A percentile compares a stretch with the other conserved stretches of the same genome.
phyloP scores from a whole-genome alignment of 2,329 filamentous ascomycete genomes.

The Dothideomycetidae sp. region DNA sequence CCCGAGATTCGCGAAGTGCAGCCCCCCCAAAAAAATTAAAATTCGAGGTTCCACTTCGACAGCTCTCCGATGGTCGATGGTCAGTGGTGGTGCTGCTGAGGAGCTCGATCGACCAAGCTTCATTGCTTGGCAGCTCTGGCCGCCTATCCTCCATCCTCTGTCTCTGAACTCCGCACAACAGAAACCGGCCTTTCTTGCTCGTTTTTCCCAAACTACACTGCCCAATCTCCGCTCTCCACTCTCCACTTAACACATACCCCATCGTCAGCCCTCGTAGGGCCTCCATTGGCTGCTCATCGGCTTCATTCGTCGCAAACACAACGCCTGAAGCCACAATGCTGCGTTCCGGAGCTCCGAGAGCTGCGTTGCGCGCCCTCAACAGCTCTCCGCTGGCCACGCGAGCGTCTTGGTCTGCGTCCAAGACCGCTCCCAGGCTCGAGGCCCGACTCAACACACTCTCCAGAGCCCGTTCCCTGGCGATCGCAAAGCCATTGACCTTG shows the following conservation, averaged over 20 bases:
- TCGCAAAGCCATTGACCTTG: conserved; percentile 23
- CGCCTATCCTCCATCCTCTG: no score
- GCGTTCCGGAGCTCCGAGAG: conserved; percentile 30
- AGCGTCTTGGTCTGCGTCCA: conserved; percentile 12
- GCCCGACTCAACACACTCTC: conserved; percentile 29
- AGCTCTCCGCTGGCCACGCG: conserved; percentile 18
- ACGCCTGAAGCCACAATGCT: conserved; percentile 23
- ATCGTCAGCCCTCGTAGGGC: neutral
- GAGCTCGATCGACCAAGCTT: no score
- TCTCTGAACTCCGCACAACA: no score
- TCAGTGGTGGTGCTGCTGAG: no score
- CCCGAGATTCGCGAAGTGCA: no score
- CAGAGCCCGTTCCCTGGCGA: conserved; percentile 19
- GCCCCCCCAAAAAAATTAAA: no score
- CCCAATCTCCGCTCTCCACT: conserved; percentile 10
- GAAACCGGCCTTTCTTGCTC: no score
- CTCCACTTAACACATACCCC: conserved; percentile 2
- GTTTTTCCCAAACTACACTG: neutral
- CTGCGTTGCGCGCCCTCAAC: conserved; percentile 26
- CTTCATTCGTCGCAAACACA: neutral
- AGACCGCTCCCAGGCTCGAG: conserved; percentile 21
- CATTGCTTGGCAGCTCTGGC: no score
- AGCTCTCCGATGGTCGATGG: no score
- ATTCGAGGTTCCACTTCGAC: no score
- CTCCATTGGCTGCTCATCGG: neutral